A percentile compares a stretch with the other conserved stretches of the same genome.
phyloP scores from a whole-genome alignment of 2,329 filamentous ascomycete genomes.

The Talaromyces sp. region DNA sequence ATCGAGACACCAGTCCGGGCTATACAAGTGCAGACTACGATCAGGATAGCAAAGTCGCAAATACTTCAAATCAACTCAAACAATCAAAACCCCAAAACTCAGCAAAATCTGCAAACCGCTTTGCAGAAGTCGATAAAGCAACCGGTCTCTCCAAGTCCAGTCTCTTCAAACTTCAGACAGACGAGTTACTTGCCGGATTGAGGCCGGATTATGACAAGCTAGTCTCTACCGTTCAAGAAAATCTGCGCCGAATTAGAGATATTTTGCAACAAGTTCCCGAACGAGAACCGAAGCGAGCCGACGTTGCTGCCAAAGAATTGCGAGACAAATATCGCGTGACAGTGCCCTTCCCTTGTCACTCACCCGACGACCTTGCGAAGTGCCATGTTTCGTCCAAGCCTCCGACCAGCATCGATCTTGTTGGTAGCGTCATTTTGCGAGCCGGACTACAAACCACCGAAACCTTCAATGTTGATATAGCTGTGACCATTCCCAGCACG shows the following conservation, averaged over 20 bases:
- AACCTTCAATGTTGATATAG: conserved; percentile 69
- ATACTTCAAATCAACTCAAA: conserved; percentile 18
- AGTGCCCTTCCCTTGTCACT: conserved; percentile 84
- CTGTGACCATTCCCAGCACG: conserved; percentile 75
- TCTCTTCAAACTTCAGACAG: conserved; percentile 66
- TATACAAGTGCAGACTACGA: conserved; percentile 6
- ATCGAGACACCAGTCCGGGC: not conserved
- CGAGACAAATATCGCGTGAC: conserved; percentile 65
- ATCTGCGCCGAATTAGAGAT: conserved; percentile 55
- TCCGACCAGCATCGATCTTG: conserved; percentile 77
- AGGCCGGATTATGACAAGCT: conserved; percentile 59
- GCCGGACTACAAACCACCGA: conserved; percentile 64
- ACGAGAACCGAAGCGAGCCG: conserved; percentile 52
- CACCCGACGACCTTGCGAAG: conserved; percentile 69
- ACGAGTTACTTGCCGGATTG: conserved; percentile 60
- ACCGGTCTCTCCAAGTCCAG: conserved; percentile 63
- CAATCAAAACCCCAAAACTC: conserved; percentile 7
- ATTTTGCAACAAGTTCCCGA: conserved; percentile 58
- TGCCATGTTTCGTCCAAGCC: conserved; percentile 79
- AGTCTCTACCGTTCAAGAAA: conserved; percentile 53
- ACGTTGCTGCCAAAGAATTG: conserved; percentile 66
- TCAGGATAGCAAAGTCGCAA: not conserved
- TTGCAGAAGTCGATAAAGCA: conserved; percentile 38
- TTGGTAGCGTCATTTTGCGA: conserved; percentile 79
- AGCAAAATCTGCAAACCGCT: conserved; percentile 21